phyloP scores from a whole-genome alignment of 2,329 filamentous ascomycete species.

The Stemphylium beticola region DNA sequence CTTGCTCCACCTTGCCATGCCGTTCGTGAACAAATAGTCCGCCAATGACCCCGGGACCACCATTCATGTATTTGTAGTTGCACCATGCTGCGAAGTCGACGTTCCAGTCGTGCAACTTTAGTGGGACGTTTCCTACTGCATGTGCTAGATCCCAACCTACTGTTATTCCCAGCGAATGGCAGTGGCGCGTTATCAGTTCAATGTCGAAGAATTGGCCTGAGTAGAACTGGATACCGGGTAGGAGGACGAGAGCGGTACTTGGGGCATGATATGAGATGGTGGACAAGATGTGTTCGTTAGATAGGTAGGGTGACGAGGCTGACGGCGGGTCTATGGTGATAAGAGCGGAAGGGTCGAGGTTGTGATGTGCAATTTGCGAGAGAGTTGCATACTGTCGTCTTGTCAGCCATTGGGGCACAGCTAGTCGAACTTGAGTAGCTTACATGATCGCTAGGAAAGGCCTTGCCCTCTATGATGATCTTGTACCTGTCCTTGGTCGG shows the following conservation, averaged over 20 bases:
- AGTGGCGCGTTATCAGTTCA: slow-evolving; percentile 75
- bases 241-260: slow-evolving; percentile 75
- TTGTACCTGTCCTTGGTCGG: slow-evolving; percentile 72
- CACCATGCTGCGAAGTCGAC: slow-evolving; percentile 95
- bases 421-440: slow-evolving; percentile 1
- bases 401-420: neutral
- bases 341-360: slow-evolving; percentile 71
- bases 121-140: slow-evolving; percentile 80
- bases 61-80: slow-evolving; percentile 93
- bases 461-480: slow-evolving; percentile 87
- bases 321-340: slow-evolving; percentile 71
- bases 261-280: slow-evolving; percentile 77
- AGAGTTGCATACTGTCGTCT: slow-evolving; percentile 74
- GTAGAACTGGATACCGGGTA: slow-evolving; percentile 91
- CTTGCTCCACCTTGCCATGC: slow-evolving; percentile 64
- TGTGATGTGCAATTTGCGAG: slow-evolving; percentile 76
- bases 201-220: slow-evolving; percentile 91
- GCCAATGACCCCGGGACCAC: slow-evolving; percentile 80
- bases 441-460: slow-evolving; percentile 86
- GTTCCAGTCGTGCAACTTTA: slow-evolving; percentile 83
- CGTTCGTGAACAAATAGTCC: slow-evolving; percentile 80
- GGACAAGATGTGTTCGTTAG: slow-evolving; percentile 73
- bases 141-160: slow-evolving; percentile 92
- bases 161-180: slow-evolving; percentile 71
- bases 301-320: slow-evolving; percentile 62